Evolutionary conservation across 2,329 filamentous ascomycete species (phyloP).

Genomic region (Talaromyces sp.): DNA sequence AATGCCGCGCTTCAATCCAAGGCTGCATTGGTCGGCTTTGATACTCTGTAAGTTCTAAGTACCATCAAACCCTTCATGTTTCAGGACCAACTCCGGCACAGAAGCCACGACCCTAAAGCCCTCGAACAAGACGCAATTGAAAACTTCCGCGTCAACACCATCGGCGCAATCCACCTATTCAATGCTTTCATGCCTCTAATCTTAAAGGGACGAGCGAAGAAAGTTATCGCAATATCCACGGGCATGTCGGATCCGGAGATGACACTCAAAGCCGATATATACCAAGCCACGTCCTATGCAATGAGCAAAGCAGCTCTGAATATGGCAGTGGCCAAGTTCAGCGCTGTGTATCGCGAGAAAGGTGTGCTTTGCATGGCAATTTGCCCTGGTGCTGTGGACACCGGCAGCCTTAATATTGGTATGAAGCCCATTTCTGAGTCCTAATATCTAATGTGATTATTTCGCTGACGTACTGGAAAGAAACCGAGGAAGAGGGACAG

Average conservation of each 20-base stretch:
- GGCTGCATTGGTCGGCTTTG: slow-evolving; percentile 26
- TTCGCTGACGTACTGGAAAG: background rate
- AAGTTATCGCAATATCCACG: slow-evolving; percentile 52
- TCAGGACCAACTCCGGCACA: slow-evolving; percentile 19
- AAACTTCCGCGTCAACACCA: slow-evolving; percentile 48
- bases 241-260: slow-evolving; percentile 50
- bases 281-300: slow-evolving; percentile 42
- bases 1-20: slow-evolving; percentile 46
- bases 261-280: slow-evolving; percentile 37
- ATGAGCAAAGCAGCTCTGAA: slow-evolving; percentile 55
- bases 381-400: slow-evolving; percentile 54
- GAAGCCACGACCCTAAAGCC: slow-evolving; percentile 29
- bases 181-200: slow-evolving; percentile 55
- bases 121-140: slow-evolving; percentile 35
- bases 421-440: slow-evolving; percentile 1
- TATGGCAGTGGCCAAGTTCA: slow-evolving; percentile 53
- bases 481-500: slow-evolving; percentile 11
- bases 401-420: slow-evolving; percentile 31
- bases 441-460: slow-evolving; percentile 13
- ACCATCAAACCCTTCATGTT: background rate
- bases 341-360: slow-evolving; percentile 47
- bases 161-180: slow-evolving; percentile 53
- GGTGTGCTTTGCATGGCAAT: slow-evolving; percentile 54
- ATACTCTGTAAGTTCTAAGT: slow-evolving; percentile 36
- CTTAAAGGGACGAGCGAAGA: slow-evolving; percentile 50